Conservation (phyloP, 768 basidiomycete species). For the Calvatia gigantea region DNA sequence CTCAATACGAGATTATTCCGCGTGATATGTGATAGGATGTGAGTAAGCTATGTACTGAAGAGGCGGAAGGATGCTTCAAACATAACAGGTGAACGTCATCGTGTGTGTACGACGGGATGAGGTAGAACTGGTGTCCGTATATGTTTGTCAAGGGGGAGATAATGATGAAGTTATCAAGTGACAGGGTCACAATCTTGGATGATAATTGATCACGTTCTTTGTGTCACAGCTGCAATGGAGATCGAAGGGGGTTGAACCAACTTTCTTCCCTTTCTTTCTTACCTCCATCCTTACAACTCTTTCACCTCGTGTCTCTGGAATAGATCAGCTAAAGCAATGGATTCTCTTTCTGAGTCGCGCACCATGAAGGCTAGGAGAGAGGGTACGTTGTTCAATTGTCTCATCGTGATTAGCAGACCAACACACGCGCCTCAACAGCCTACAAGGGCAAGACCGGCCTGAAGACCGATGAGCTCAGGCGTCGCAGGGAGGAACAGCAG, state of each 20-base stretch:
- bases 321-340: constrained; percentile 28
- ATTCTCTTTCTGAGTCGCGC: constrained; percentile 50
- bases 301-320: constrained; percentile 16
- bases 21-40: too few species aligned
- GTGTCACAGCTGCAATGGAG: constrained; percentile 15
- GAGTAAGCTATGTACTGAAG: too few species aligned
- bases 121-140: background rate
- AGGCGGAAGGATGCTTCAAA: background rate
- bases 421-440: constrained; percentile 46
- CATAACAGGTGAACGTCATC: background rate
- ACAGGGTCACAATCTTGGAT: constrained; percentile 2
- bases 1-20: too few species aligned
- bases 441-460: constrained; percentile 91
- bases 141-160: background rate
- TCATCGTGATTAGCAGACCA: constrained; percentile 27
- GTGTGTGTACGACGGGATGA: too few species aligned
- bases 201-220: constrained; percentile 26
- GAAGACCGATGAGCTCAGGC: constrained; percentile 90
- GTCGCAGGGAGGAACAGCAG: constrained; percentile 96
- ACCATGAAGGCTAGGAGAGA: constrained; percentile 74
- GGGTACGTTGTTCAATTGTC: constrained; percentile 39
- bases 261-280: constrained; percentile 29
- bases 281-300: constrained; percentile 24
- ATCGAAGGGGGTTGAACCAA: constrained; percentile 18
- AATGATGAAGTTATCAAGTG: constrained; percentile 8